Evolutionary conservation across 139 green algal species (phyloP).

Genomic region (Closterium sp.): DNA sequence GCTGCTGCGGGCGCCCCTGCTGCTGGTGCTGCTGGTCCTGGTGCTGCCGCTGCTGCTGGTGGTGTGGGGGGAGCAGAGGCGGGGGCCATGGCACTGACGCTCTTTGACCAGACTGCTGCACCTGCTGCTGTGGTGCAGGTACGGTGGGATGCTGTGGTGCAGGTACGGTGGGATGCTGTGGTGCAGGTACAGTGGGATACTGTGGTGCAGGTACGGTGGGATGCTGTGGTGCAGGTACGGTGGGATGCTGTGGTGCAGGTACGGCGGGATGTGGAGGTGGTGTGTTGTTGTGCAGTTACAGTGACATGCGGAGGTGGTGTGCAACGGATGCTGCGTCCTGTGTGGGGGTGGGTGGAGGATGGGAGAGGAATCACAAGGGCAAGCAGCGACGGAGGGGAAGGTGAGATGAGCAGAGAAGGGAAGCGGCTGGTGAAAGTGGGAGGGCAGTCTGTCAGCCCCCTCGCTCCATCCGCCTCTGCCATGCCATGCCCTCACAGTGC

Average conservation of each 20-base stretch:
- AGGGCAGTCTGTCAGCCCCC: neutral
- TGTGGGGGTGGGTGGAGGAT: neutral
- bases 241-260: neutral
- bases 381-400: neutral
- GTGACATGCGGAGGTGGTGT: too few relatives aligned
- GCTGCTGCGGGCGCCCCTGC: neutral
- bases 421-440: neutral
- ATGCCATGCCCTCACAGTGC: neutral
- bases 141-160: neutral
- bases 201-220: too few relatives aligned
- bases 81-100: neutral
- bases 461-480: neutral
- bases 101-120: neutral
- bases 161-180: too few relatives aligned
- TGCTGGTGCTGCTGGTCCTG: neutral
- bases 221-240: neutral
- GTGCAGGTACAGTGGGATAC: too few relatives aligned
- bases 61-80: constrained; percentile 1
- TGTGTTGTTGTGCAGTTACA: neutral
- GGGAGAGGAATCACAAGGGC: neutral
- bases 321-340: too few relatives aligned
- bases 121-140: neutral
- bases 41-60: neutral
- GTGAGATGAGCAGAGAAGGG: neutral
- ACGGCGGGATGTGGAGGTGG: too few relatives aligned